A percentile compares a stretch with the other conserved stretches of the same genome.
Evolutionary conservation across 352 stramenopile genomes (phyloP).

Genomic region (Phytophthora agathidicida): DNA sequence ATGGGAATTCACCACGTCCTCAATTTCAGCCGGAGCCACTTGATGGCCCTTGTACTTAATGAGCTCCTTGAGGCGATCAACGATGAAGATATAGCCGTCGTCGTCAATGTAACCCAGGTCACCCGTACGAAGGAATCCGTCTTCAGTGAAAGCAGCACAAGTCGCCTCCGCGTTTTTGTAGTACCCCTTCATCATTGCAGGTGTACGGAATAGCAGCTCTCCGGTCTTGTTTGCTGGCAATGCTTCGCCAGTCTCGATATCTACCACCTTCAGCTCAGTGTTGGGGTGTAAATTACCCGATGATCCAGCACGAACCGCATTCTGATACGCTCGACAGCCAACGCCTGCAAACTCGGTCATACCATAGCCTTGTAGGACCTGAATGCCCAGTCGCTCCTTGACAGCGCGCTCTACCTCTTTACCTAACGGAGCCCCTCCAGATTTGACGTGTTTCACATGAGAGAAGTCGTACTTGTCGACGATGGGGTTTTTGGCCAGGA

Average conservation of each 20-base stretch:
- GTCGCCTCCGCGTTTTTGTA: conserved; percentile 87
- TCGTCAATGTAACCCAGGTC: conserved; percentile 92
- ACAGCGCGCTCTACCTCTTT: conserved; percentile 64
- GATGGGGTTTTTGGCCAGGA: conserved; percentile 84
- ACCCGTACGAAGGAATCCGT: conserved; percentile 87
- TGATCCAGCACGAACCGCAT: conserved; percentile 24
- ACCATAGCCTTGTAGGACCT: conserved; percentile 52
- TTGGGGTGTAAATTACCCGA: conserved; percentile 43
- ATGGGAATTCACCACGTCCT: conserved; percentile 88
- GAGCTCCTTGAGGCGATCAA: conserved; percentile 92
- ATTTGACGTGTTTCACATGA: conserved; percentile 67
- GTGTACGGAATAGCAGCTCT: conserved; percentile 74
- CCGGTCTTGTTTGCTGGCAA: conserved; percentile 41
- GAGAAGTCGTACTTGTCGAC: conserved; percentile 90
- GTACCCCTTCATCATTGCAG: conserved; percentile 31
- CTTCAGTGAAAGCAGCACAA: conserved; percentile 60
- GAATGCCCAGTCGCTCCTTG: conserved; percentile 57
- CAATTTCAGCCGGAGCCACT: conserved; percentile 90
- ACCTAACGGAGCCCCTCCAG: conserved; percentile 84
- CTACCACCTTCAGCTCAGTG: conserved; percentile 41
- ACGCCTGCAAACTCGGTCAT: conserved; percentile 59
- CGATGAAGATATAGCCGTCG: conserved; percentile 91
- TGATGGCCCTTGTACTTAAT: conserved; percentile 95
- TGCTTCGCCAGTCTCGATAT: conserved; percentile 38
- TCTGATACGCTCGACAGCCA: conserved; percentile 42